A percentile compares a stretch with the other conserved stretches of the same genome.
Conservation (phyloP, 2,329 filamentous ascomycete genomes). For the Microcyclospora tardicrescens region DNA sequence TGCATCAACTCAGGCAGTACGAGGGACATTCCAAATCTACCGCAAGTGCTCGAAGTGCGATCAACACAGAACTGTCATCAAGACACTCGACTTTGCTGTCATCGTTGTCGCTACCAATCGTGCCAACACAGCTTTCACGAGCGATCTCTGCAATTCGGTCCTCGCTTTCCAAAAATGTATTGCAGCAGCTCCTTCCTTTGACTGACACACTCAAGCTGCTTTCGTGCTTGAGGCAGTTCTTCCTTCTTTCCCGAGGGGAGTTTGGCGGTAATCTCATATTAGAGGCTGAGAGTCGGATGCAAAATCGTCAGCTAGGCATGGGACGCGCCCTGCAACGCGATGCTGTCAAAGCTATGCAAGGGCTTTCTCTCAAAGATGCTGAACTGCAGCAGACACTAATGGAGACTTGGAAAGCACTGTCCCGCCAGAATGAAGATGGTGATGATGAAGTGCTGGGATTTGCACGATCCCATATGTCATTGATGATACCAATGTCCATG, state of each 20-base stretch:
- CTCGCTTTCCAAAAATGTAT: constrained; percentile 68
- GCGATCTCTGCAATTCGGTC: constrained; percentile 64
- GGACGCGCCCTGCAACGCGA: constrained; percentile 37
- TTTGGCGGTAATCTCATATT: constrained; percentile 79
- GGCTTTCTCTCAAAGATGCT: constrained; percentile 67
- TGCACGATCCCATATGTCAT: constrained; percentile 60
- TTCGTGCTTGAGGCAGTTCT: constrained; percentile 69
- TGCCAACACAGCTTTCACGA: constrained; percentile 53
- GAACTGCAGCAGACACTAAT: constrained; percentile 67
- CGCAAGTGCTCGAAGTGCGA: neutral
- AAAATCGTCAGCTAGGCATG: constrained; percentile 56
- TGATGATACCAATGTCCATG: constrained; percentile 45
- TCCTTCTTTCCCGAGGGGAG: constrained; percentile 76
- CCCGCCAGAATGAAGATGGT: constrained; percentile 63
- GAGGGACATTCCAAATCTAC: neutral
- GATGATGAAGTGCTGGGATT: constrained; percentile 65
- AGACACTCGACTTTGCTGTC: constrained; percentile 59
- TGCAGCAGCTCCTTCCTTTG: constrained; percentile 71
- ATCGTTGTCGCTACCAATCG: constrained; percentile 59
- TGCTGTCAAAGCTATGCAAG: constrained; percentile 41
- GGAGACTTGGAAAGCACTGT: constrained; percentile 66
- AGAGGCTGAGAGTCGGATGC: constrained; percentile 69
- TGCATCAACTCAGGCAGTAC: constrained; percentile 60
- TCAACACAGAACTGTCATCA: constrained; percentile 48
- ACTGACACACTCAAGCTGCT: constrained; percentile 65